Percentiles rank a stretch among this genome's conserved stretches.
phyloP scores from a whole-genome alignment of 306 rosid genomes.

The Gynostemma pentaphyllum region DNA sequence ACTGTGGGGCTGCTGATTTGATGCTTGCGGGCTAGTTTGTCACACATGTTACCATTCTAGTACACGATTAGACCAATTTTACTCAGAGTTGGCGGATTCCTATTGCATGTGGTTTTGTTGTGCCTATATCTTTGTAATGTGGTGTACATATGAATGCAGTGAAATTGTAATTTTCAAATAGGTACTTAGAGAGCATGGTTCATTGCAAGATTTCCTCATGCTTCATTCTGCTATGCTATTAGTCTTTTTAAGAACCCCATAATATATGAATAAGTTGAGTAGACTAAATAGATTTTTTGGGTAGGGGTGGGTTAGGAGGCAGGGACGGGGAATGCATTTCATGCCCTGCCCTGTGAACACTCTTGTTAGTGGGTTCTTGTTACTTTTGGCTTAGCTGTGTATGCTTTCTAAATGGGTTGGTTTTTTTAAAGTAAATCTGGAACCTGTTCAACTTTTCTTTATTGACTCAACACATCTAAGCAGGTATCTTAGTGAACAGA shows the following conservation, averaged over 20 bases:
- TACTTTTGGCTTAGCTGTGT: background rate
- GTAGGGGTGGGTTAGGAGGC: too few species aligned
- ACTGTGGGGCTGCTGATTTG: background rate
- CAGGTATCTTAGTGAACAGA: slow-evolving; percentile 79
- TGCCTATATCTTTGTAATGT: background rate
- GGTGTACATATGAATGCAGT: background rate
- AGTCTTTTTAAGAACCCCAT: background rate
- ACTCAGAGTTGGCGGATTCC: background rate
- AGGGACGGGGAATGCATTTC: too few species aligned
- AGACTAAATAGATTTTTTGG: background rate
- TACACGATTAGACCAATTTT: background rate
- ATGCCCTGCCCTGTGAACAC: too few species aligned
- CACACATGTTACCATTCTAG: background rate
- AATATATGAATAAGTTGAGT: background rate
- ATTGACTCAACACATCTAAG: slow-evolving; percentile 7
- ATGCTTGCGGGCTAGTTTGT: background rate
- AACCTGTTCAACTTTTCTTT: background rate
- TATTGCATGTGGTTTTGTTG: background rate
- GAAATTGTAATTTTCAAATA: background rate
- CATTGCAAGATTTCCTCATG: background rate
- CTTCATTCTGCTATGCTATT: background rate
- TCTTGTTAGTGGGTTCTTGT: background rate
- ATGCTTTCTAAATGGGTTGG: background rate
- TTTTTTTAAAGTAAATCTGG: too few species aligned
- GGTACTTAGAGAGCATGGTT: background rate